Conservation (phyloP, 108 stramenopile species). For the Thalassiosira profunda region DNA sequence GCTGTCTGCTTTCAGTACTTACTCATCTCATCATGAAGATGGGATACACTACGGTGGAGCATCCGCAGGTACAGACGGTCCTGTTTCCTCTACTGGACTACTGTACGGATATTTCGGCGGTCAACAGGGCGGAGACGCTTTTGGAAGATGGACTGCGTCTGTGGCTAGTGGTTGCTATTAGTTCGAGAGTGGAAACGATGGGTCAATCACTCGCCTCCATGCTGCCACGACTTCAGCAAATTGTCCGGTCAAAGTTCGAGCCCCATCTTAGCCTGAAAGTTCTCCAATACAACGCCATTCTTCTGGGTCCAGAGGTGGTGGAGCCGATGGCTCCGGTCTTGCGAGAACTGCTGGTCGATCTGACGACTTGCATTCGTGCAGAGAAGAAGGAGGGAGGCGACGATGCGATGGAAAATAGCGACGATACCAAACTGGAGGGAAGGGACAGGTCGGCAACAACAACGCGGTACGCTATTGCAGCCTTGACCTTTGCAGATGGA, state of each 20-base stretch:
- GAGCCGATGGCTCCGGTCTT: constrained; percentile 27
- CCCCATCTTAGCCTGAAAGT: constrained; percentile 40
- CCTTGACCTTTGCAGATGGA: constrained; percentile 17
- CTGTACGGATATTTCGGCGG: constrained; percentile 34
- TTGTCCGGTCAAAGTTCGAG: constrained; percentile 31
- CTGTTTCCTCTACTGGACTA: constrained; percentile 42
- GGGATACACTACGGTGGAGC: constrained; percentile 39
- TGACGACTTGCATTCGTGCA: constrained; percentile 30
- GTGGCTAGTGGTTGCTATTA: constrained; percentile 32
- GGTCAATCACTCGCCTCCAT: constrained; percentile 27
- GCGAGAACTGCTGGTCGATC: constrained; percentile 22
- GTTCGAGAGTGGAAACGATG: constrained; percentile 31
- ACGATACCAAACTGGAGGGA: background rate
- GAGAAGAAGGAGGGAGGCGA: constrained; percentile 7
- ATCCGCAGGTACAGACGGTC: constrained; percentile 35
- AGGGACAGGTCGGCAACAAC: constrained; percentile 18
- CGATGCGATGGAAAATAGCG: constrained; percentile 23
- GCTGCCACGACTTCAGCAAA: constrained; percentile 32
- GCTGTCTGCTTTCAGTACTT: constrained; percentile 36
- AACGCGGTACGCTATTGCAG: constrained; percentile 36
- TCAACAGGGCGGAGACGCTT: constrained; percentile 33
- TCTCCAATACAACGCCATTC: constrained; percentile 36
- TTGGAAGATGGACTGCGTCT: constrained; percentile 39
- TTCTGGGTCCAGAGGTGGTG: constrained; percentile 31
- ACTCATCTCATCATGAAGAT: constrained; percentile 43